Percentiles rank a stretch among this genome's conserved stretches.
These are phyloP conservation scores for Biscogniauxia sp. DNA, from an alignment of 2,329 filamentous ascomycete species.

Conservation along the genomic window DNA sequence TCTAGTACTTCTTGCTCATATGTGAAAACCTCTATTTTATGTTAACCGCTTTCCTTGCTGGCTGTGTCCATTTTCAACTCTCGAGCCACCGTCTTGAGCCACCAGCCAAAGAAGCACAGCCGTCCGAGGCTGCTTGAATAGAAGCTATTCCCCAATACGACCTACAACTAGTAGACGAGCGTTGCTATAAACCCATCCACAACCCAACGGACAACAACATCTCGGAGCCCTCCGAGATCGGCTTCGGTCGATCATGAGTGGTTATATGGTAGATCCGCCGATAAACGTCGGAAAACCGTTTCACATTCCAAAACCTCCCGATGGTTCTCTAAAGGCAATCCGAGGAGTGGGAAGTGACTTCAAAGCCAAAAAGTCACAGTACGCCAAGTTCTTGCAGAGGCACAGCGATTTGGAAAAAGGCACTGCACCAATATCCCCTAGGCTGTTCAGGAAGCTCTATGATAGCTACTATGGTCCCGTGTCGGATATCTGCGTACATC, in stretches of 20 bases:
- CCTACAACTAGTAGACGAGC: not conserved
- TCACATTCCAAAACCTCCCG: not conserved
- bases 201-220: not conserved
- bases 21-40: not conserved
- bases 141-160: not conserved
- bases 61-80: not conserved
- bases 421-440: not conserved
- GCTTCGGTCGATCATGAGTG: not conserved
- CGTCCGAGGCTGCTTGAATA: not conserved
- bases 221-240: not conserved
- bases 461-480: not conserved
- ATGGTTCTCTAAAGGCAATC: not conserved
- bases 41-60: not conserved
- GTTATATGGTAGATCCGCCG: not conserved
- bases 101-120: not conserved
- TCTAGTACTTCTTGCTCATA: not conserved
- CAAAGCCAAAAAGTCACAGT: not conserved
- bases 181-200: not conserved
- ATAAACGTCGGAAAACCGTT: not conserved
- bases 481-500: not conserved
- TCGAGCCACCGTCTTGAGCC: not conserved
- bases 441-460: not conserved
- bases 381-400: not conserved
- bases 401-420: not conserved
- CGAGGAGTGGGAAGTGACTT: not conserved